phyloP scores from a whole-genome alignment of 768 basidiomycete genomes.

The Mycena belliarum region DNA sequence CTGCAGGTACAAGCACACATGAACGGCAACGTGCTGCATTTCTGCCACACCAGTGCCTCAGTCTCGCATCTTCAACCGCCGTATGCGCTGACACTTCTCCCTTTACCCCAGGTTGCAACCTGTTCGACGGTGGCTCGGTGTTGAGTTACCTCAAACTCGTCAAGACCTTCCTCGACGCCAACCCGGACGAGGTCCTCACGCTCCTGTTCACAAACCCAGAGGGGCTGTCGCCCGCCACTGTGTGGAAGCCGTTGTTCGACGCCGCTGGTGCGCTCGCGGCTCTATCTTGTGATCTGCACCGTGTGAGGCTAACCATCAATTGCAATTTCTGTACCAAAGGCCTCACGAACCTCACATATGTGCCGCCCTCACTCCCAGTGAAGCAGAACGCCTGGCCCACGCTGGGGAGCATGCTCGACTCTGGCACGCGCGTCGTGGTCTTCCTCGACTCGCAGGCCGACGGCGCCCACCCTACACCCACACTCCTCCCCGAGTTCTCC shows the following conservation, averaged over 20 bases:
- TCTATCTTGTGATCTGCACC: too few relatives aligned
- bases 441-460: constrained; percentile 59
- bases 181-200: constrained; percentile 67
- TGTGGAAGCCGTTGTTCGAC: constrained; percentile 57
- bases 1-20: constrained; percentile 38
- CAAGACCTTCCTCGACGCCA: constrained; percentile 55
- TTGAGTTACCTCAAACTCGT: constrained; percentile 51
- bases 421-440: constrained; percentile 58
- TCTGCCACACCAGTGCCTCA: constrained; percentile 54
- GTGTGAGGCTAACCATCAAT: too few relatives aligned
- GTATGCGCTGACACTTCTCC: too few relatives aligned
- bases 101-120: too few relatives aligned
- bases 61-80: too few relatives aligned
- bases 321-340: too few relatives aligned
- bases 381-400: constrained; percentile 60
- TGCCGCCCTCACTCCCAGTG: constrained; percentile 49
- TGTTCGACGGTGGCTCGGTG: constrained; percentile 53
- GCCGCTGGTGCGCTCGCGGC: constrained; percentile 47
- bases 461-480: constrained; percentile 37
- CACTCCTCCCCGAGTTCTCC: constrained; percentile 57
- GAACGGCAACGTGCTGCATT: constrained; percentile 50
- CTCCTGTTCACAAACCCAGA: constrained; percentile 70
- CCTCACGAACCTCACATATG: constrained; percentile 47
- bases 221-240: constrained; percentile 42
- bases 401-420: constrained; percentile 60